These are phyloP conservation scores for Ramalina intermedia DNA, from an alignment of 495 filamentous ascomycete genomes.

Conservation along the genomic window DNA sequence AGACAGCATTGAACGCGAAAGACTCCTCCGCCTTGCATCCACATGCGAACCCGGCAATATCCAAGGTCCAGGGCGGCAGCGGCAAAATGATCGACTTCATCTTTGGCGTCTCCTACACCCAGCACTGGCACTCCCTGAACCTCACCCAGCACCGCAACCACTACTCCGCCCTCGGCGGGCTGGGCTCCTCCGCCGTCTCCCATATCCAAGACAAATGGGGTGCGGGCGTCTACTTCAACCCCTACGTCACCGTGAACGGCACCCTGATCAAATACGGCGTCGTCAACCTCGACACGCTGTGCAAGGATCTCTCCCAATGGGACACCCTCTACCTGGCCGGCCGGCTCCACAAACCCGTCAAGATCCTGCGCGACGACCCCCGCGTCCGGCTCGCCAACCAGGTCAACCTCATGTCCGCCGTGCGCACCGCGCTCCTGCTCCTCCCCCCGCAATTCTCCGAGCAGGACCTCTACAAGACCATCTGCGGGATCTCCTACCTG, in stretches of 20 bases:
- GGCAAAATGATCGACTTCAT: constrained; percentile 98
- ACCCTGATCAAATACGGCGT: constrained; percentile 96
- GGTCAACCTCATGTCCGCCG: constrained; percentile 79
- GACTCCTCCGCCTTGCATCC: constrained; percentile 47
- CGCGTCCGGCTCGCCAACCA: constrained; percentile 86
- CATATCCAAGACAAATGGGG: constrained; percentile 76
- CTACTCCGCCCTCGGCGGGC: constrained; percentile 72
- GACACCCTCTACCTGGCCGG: constrained; percentile 87
- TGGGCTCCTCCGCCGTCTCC: constrained; percentile 73
- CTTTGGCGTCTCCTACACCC: constrained; percentile 84
- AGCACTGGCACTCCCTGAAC: constrained; percentile 95
- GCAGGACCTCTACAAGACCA: constrained; percentile 72
- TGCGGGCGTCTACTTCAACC: constrained; percentile 94
- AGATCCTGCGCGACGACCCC: constrained; percentile 89
- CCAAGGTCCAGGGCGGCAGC: constrained; percentile 66
- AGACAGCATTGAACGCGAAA: constrained; percentile 37
- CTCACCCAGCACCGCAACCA: constrained; percentile 77
- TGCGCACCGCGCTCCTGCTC: constrained; percentile 77
- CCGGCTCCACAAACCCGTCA: constrained; percentile 90
- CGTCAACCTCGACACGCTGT: constrained; percentile 80
- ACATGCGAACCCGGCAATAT: constrained; percentile 58
- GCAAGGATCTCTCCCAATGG: constrained; percentile 73
- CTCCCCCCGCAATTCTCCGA: constrained; percentile 77
- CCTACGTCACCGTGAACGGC: constrained; percentile 88
- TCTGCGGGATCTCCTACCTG: constrained; percentile 81